Base-by-base conservation (phyloP, 257 asterid genomes). In the Ehretia macrophylla region DNA sequence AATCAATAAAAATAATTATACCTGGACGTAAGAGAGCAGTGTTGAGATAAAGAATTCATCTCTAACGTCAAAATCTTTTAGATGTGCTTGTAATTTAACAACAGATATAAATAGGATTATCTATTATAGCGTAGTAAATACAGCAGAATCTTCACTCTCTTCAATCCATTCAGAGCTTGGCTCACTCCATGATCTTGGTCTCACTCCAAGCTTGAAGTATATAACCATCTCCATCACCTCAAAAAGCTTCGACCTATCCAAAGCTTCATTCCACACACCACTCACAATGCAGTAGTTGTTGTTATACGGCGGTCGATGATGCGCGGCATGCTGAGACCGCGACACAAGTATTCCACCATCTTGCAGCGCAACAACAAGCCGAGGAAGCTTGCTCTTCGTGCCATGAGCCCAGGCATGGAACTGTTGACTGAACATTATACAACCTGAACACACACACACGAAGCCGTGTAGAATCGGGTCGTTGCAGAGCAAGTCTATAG, bases 401-500 rank as follows among this genome's bases (percentile, higher is more conserved):
- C 82, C 77, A 63, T 91, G 98, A 0, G 93, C 92, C 97, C 98
- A 88, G 0, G 92, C 85, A 60, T 90, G 97, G 35, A 82, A 83
- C 74, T 83, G 87, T 71, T 85, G 95, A 73, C 96, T 83, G 58
- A 87, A 78, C 95, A 87, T 83, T 0, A 86, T 75, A 79, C 87
- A 82, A 0, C 97, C 93, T 0, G 93, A 71, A 70, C 75, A 82
- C 22, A 72, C 70, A 4, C 79, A 84, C 0, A 81, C 87, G 1
- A 92, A 92, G 42, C 81, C 90, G 0, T 75, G 87, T 46, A 58
- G 23, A 0, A 58, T 74, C 0, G 88, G 75, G 20, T 87, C 81
- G 8, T 66, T 72, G 61, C 60, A 70, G 42, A 78, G 8, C 0
- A 85, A 45, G 38, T 62, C 63, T 0, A 87, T 11, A 0, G 96